Evolutionary conservation across 73 alveolate species (phyloP), one percentile per base, ranked within the genome.

Genomic region (Blepharisma stoltei): DNA sequence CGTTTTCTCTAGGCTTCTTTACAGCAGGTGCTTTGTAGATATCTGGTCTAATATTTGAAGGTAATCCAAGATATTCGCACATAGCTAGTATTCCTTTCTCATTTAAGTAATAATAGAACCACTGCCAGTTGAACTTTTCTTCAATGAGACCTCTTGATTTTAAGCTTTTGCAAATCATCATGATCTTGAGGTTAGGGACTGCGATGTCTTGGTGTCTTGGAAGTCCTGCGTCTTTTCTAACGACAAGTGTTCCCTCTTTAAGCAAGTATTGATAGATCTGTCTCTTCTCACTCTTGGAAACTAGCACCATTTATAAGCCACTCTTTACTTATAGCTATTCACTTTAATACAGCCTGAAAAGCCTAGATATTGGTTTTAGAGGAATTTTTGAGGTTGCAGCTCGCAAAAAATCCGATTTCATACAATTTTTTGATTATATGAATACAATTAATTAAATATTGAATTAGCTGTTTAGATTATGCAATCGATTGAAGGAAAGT

Each of bases 51-150:
- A 93, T 85, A 82, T 84, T 89, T 21, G 87, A 71, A 32, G 98
- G 97, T 81, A 93, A 86, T 21, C 97, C 97, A 67, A 93, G 87
- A 71, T 88, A 85, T 80, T 93, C 87, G 86, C 92, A 88, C 80
- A 93, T 88, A 87, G 85, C 91, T 53, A 73, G 78, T 27, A 93
- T 91, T 44, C 98, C 98, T 81, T 83, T 83, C 82, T 86, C 81
- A 66, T 88, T 93, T 86, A 93, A 79, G 85, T 83, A 78, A 90
- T 89, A 93, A 90, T 93, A 93, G 81, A 81, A 87, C 97, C 97
- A 93, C 76, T 90, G 95, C 98, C 98, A 93, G 83, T 86, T 80
- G 90, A 90, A 93, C 71, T 83, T 87, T 69, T 86, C 96, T 14
- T 83, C 80, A 27, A 86, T 85, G 71, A 75, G 79, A 67, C 91